Evolutionary conservation across 345 rosid species (phyloP).

Genomic region (Sisymbrium irio): DNA sequence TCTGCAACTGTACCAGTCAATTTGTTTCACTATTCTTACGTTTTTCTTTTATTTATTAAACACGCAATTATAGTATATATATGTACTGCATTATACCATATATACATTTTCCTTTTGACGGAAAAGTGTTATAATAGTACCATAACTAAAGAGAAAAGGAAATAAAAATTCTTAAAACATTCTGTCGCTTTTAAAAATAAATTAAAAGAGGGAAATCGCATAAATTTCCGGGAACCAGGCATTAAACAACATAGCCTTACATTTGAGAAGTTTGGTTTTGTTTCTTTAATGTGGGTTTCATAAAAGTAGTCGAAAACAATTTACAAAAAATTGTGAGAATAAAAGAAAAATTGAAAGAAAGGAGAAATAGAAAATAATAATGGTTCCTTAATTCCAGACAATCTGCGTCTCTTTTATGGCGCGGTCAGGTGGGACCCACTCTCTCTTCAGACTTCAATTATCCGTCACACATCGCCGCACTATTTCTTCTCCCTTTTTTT

Average conservation of each 20-base stretch:
- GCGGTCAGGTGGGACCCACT: slow-evolving; percentile 21
- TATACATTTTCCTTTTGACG: too few relatives aligned
- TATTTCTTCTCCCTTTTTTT: not conserved
- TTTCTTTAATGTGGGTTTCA: not conserved
- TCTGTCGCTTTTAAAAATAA: not conserved
- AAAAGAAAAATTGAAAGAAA: not conserved
- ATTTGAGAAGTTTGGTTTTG: not conserved
- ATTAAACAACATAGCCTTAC: not conserved
- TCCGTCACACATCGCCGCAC: slow-evolving; percentile 28
- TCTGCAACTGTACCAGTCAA: too few relatives aligned
- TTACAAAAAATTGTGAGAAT: not conserved
- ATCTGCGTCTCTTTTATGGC: slow-evolving; percentile 33
- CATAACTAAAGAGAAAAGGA: too few relatives aligned
- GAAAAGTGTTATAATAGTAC: not conserved
- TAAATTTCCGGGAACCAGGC: not conserved
- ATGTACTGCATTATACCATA: not conserved
- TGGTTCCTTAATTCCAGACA: slow-evolving; percentile 37
- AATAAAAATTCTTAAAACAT: not conserved
- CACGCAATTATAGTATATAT: too few relatives aligned
- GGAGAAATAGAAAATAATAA: slow-evolving; percentile 9
- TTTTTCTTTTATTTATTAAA: too few relatives aligned
- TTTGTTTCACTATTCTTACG: too few relatives aligned
- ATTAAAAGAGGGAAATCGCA: not conserved
- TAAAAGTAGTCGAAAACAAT: not conserved
- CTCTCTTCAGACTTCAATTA: slow-evolving; percentile 16